Evolutionary conservation across 495 filamentous ascomycete species (phyloP).

Genomic region (Aspergillus sclerotiicarbonarius): DNA sequence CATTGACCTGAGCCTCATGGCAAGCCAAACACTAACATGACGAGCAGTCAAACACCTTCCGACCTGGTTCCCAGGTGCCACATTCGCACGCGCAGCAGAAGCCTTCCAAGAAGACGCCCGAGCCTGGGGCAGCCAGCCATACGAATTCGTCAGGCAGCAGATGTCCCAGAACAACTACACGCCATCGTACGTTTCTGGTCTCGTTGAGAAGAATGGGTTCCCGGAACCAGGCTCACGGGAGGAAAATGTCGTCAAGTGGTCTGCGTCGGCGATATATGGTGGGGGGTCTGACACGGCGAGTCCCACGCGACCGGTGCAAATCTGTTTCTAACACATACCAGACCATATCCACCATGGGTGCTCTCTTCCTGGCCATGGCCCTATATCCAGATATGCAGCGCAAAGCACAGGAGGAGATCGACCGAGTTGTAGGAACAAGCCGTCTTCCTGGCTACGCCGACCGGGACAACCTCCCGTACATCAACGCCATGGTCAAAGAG

Average conservation of each 20-base stretch:
- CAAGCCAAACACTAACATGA: neutral
- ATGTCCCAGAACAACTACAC: slow-evolving; percentile 29
- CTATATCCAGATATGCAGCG: slow-evolving; percentile 40
- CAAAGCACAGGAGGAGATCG: slow-evolving; percentile 20
- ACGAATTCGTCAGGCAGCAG: slow-evolving; percentile 40
- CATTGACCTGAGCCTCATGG: neutral
- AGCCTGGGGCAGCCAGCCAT: slow-evolving; percentile 30
- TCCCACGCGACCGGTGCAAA: slow-evolving; percentile 18
- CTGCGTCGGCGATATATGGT: slow-evolving; percentile 45
- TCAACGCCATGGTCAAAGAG: slow-evolving; percentile 1
- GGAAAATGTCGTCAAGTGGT: slow-evolving; percentile 29
- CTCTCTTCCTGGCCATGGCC: slow-evolving; percentile 39
- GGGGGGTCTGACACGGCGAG: slow-evolving; percentile 51
- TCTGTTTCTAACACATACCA: neutral
- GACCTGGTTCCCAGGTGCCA: slow-evolving; percentile 45
- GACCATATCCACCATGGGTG: slow-evolving; percentile 32
- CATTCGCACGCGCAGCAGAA: slow-evolving; percentile 36
- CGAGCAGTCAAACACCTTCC: slow-evolving; percentile 39
- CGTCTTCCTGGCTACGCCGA: neutral
- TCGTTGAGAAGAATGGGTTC: slow-evolving; percentile 23
- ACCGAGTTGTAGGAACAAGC: neutral
- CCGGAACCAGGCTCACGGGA: slow-evolving; percentile 15
- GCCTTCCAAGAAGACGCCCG: slow-evolving; percentile 37
- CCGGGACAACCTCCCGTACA: slow-evolving; percentile 2
- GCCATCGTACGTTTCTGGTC: slow-evolving; percentile 32